Evolutionary conservation across 73 alveolate genomes (phyloP).

Genomic region (Tetrahymena borealis): DNA sequence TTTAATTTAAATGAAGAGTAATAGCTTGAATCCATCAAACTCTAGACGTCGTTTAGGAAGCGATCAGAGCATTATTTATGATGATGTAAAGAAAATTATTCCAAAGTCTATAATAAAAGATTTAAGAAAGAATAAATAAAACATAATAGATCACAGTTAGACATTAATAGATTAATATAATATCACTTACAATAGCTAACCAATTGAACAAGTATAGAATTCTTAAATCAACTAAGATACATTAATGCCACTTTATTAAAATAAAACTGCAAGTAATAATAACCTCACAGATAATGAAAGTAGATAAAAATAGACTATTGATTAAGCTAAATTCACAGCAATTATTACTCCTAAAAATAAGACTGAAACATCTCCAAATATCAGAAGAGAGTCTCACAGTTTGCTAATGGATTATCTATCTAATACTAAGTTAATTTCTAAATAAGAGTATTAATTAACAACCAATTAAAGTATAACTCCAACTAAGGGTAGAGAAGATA

Average conservation of each 20-base stretch:
- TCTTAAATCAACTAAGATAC: not conserved
- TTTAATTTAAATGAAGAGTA: not conserved
- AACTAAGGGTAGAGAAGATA: not conserved
- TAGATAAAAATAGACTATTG: not conserved
- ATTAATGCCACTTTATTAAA: not conserved
- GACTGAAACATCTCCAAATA: not conserved
- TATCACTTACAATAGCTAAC: too few species aligned
- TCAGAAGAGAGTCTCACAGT: not conserved
- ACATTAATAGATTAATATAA: too few species aligned
- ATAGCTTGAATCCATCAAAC: not conserved
- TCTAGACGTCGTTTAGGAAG: not conserved
- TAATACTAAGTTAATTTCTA: not conserved
- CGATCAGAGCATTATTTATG: not conserved
- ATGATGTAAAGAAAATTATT: not conserved
- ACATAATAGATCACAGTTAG: too few species aligned
- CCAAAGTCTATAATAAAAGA: not conserved
- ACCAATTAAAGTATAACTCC: not conserved
- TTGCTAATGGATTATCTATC: not conserved
- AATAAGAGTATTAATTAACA: not conserved
- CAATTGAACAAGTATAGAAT: not conserved
- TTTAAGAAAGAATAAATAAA: not conserved
- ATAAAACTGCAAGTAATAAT: not conserved
- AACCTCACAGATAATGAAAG: not conserved
- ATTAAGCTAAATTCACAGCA: not conserved
- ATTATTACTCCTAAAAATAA: not conserved